phyloP scores from a whole-genome alignment of 371 early-diverging fungal genomes.

The Lichtheimia hyalospora region DNA sequence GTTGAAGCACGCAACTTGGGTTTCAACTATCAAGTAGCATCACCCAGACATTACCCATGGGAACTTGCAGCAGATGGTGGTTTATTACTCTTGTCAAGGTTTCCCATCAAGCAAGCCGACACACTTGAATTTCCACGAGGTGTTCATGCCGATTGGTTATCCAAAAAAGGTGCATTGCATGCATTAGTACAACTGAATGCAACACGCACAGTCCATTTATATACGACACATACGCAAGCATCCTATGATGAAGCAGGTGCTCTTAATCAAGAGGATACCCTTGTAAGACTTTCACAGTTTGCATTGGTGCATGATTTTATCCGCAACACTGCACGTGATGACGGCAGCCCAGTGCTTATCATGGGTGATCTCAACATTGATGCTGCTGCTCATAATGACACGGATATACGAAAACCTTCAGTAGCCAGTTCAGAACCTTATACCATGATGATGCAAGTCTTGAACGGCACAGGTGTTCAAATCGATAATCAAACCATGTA shows the following conservation, averaged over 20 bases:
- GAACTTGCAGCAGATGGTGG: slow-evolving; percentile 80
- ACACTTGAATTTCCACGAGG: slow-evolving; percentile 67
- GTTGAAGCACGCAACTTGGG: slow-evolving; percentile 66
- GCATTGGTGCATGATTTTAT: slow-evolving; percentile 64
- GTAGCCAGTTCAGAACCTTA: slow-evolving; percentile 61
- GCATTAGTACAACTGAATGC: slow-evolving; percentile 60
- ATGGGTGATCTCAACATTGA: slow-evolving; percentile 81
- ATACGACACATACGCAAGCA: slow-evolving; percentile 85
- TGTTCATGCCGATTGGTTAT: slow-evolving; percentile 70
- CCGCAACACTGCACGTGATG: slow-evolving; percentile 33
- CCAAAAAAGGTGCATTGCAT: slow-evolving; percentile 80
- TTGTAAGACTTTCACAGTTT: slow-evolving; percentile 61
- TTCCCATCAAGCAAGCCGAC: slow-evolving; percentile 62
- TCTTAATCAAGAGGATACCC: slow-evolving; percentile 51
- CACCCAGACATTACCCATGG: slow-evolving; percentile 60
- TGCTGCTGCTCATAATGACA: slow-evolving; percentile 47
- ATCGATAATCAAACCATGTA: slow-evolving; percentile 7
- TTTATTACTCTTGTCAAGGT: slow-evolving; percentile 70
- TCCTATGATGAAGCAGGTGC: slow-evolving; percentile 52
- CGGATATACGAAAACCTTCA: slow-evolving; percentile 4
- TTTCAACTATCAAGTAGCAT: slow-evolving; percentile 56
- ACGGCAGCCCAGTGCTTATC: slow-evolving; percentile 54
- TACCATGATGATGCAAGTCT: slow-evolving; percentile 61
- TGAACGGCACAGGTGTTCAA: slow-evolving; percentile 57
- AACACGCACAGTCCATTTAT: slow-evolving; percentile 60